Percentiles rank a stretch among this genome's conserved stretches.
Evolutionary conservation across 495 filamentous ascomycete genomes (phyloP).

Genomic region (Aspergillus egyptiacus): DNA sequence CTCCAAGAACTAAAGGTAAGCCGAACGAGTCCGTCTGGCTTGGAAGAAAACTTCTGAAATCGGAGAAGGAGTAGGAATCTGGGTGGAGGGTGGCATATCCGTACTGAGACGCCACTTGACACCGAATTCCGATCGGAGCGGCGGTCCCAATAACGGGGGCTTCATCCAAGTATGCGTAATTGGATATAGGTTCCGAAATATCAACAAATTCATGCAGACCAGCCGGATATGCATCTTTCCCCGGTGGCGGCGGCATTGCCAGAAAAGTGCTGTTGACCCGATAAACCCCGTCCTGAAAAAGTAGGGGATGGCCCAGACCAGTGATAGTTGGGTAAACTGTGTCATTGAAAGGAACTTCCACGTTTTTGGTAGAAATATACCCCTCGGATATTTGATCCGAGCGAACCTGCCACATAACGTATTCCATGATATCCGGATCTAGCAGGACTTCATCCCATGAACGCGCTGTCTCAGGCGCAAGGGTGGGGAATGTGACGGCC

Average conservation of each 20-base stretch:
- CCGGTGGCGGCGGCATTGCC: too few relatives aligned
- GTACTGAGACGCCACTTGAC: not conserved
- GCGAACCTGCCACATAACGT: too few relatives aligned
- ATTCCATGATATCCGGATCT: too few relatives aligned
- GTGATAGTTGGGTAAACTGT: not conserved
- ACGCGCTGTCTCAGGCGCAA: too few relatives aligned
- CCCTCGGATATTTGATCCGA: too few relatives aligned
- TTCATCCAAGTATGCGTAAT: not conserved
- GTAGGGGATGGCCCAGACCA: not conserved
- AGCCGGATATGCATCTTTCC: too few relatives aligned
- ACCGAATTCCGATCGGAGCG: not conserved
- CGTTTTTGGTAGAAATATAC: too few relatives aligned
- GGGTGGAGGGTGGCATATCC: not conserved
- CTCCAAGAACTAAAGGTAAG: too few relatives aligned
- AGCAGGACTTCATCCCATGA: too few relatives aligned
- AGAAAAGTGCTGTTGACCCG: not conserved
- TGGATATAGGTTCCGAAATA: not conserved
- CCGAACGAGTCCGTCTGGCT: too few relatives aligned
- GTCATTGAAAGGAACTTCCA: not conserved
- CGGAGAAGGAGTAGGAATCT: not conserved
- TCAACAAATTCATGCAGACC: too few relatives aligned
- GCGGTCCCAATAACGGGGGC: not conserved
- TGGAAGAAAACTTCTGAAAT: not conserved
- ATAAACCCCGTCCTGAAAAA: not conserved
- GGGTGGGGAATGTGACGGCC: too few relatives aligned